Conservation (phyloP, 176 grass and related monocot species). For the Panicum miliaceum region DNA sequence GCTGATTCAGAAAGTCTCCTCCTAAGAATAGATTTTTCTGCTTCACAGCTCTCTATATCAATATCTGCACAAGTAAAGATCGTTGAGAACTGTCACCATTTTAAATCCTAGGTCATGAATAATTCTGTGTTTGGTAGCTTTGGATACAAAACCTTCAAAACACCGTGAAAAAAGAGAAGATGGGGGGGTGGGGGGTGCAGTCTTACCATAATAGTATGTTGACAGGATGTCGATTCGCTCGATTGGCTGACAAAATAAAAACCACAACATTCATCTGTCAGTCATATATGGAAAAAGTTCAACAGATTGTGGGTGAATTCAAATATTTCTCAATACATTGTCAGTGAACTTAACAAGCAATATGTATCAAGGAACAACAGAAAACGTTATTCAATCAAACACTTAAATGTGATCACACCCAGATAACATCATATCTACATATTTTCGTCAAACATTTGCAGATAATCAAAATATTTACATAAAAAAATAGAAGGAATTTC, state of each 20-base stretch:
- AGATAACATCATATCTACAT: conserved; percentile 1
- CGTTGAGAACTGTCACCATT: neutral
- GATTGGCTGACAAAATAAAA: conserved; percentile 64
- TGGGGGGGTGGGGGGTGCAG: no score
- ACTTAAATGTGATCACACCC: neutral
- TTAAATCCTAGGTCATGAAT: neutral
- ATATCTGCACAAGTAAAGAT: conserved; percentile 59
- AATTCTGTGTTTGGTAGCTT: conserved; percentile 1
- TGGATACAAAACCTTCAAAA: neutral
- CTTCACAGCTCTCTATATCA: conserved; percentile 66
- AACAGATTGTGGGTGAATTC: neutral
- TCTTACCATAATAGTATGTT: conserved; percentile 89
- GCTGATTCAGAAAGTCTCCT: conserved; percentile 91
- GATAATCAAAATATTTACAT: neutral
- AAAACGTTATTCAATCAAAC: neutral
- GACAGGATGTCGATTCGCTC: conserved; percentile 89
- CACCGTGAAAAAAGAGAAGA: neutral
- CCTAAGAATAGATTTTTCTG: conserved; percentile 75
- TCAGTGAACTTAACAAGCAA: neutral
- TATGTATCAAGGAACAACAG: neutral
- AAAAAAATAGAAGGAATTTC: neutral
- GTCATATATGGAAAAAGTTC: neutral
- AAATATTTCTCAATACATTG: neutral
- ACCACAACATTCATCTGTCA: conserved; percentile 3
- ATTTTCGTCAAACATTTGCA: neutral